Evolutionary conservation across 2,329 filamentous ascomycete species (phyloP).

Genomic region (Apiospora saccharicola): DNA sequence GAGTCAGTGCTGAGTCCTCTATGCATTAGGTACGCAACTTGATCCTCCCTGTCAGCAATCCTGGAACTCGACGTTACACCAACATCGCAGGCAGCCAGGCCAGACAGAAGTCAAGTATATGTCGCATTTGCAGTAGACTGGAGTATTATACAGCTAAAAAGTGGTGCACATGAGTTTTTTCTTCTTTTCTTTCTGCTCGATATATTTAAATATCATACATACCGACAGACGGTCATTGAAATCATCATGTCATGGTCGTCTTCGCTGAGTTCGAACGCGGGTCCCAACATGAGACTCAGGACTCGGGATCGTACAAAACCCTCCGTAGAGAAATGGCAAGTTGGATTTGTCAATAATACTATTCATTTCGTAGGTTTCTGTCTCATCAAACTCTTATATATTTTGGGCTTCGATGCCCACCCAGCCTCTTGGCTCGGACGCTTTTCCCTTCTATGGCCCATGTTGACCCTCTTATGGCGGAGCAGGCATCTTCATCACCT

Average conservation of each 20-base stretch:
- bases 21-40: not conserved
- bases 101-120: not conserved
- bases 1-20: not conserved
- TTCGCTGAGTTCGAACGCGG: not conserved
- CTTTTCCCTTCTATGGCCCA: not conserved
- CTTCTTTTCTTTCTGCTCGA: not conserved
- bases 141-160: not conserved
- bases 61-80: too few species aligned
- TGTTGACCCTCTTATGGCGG: not conserved
- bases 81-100: not conserved
- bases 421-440: not conserved
- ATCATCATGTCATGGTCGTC: conserved; percentile 8
- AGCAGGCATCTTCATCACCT: not conserved
- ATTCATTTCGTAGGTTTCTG: not conserved
- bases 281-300: not conserved
- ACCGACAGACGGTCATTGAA: not conserved
- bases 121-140: not conserved
- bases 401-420: not conserved
- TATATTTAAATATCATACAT: not conserved
- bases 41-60: not conserved
- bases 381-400: not conserved
- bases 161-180: not conserved
- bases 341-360: not conserved
- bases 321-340: not conserved
- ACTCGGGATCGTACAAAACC: conserved; percentile 3